Evolutionary conservation across 768 basidiomycete species (phyloP).

Genomic region (Rhodosporidiobolus sp.): DNA sequence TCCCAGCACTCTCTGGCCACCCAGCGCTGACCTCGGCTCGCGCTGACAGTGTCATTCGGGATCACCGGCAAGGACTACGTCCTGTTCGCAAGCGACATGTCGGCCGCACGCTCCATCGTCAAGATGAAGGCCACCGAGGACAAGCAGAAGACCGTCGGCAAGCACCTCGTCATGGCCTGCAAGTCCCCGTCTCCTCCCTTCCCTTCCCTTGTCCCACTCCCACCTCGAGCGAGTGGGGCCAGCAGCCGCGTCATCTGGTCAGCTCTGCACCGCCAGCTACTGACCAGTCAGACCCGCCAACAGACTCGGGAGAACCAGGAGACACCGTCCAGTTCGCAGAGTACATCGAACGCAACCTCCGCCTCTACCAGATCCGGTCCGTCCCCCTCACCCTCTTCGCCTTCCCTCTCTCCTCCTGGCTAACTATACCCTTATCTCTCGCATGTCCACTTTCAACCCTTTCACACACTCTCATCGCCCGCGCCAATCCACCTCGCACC

Average conservation of each 20-base stretch:
- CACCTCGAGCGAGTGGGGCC: background rate
- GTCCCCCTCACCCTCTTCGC: slow-evolving; percentile 22
- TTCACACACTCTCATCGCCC: background rate
- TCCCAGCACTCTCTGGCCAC: too few relatives aligned
- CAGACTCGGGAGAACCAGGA: slow-evolving; percentile 56
- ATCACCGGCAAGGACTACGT: slow-evolving; percentile 58
- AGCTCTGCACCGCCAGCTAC: background rate
- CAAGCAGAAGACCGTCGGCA: slow-evolving; percentile 87
- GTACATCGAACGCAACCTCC: slow-evolving; percentile 90
- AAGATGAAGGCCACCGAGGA: slow-evolving; percentile 97
- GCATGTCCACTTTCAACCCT: background rate
- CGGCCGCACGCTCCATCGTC: slow-evolving; percentile 83
- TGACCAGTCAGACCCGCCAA: background rate
- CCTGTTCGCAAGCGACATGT: slow-evolving; percentile 86
- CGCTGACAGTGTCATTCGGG: slow-evolving; percentile 36
- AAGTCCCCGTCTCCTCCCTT: background rate
- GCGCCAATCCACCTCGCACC: background rate
- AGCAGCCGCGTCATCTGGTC: slow-evolving; percentile 26
- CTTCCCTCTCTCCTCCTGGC: background rate
- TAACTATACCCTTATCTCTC: background rate
- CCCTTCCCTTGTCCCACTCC: too few relatives aligned
- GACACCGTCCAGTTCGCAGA: slow-evolving; percentile 97
- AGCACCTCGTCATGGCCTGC: slow-evolving; percentile 86
- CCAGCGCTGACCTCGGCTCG: background rate
- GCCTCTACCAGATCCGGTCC: slow-evolving; percentile 86